Conservation (phyloP, 73 alveolate species). For the Paramecium caudatum region DNA sequence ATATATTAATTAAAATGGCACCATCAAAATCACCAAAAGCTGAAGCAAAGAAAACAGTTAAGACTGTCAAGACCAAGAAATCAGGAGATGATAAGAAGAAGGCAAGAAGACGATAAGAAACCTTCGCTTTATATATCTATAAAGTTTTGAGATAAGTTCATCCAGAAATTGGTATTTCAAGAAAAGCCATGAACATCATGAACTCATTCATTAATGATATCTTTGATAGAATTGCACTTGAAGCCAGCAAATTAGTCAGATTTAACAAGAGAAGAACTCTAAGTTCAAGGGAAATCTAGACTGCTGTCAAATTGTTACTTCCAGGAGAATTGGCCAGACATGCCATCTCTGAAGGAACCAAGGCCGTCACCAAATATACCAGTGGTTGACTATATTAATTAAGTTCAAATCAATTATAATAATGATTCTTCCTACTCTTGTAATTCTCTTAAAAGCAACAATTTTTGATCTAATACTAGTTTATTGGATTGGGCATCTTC, state of each 20-base stretch:
- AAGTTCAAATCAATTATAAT: slow-evolving; percentile 24
- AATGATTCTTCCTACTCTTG: neutral
- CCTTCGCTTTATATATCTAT: slow-evolving; percentile 84
- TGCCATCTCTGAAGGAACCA: slow-evolving; percentile 87
- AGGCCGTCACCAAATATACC: slow-evolving; percentile 83
- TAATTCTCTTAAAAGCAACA: neutral
- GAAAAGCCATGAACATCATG: slow-evolving; percentile 85
- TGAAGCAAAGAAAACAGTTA: slow-evolving; percentile 76
- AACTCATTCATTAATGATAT: slow-evolving; percentile 83
- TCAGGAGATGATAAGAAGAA: slow-evolving; percentile 78
- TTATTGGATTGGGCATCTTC: neutral
- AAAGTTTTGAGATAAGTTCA: slow-evolving; percentile 86
- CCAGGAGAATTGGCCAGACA: slow-evolving; percentile 89
- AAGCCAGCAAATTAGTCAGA: slow-evolving; percentile 83
- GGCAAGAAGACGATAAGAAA: slow-evolving; percentile 80
- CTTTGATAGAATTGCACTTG: slow-evolving; percentile 84
- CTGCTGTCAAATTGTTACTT: slow-evolving; percentile 83
- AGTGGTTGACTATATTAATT: slow-evolving; percentile 65
- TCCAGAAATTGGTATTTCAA: slow-evolving; percentile 85
- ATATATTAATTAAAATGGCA: slow-evolving; percentile 68
- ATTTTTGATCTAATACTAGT: neutral
- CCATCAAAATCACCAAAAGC: slow-evolving; percentile 81
- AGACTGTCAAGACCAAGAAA: slow-evolving; percentile 76
- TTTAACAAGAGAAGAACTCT: slow-evolving; percentile 81
- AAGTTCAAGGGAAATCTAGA: slow-evolving; percentile 84